Conservation (phyloP, 345 rosid species). For the Salix koriyanagi region DNA sequence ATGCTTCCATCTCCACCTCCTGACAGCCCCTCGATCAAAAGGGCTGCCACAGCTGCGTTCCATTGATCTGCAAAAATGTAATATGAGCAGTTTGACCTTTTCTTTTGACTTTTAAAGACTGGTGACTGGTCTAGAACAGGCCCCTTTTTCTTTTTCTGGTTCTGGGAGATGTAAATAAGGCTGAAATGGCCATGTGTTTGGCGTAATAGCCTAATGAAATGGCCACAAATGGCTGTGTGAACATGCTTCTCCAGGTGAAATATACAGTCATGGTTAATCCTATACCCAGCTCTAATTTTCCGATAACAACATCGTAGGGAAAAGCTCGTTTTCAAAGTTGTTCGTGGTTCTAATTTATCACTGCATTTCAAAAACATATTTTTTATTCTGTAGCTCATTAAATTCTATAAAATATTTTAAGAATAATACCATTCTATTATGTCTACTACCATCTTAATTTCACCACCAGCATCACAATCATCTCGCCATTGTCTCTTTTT, state of each 20-base stretch:
- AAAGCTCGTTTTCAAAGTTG: background rate
- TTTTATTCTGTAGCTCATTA: no score
- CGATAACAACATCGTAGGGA: background rate
- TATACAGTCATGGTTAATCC: background rate
- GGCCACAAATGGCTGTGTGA: constrained; percentile 4
- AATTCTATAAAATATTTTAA: no score
- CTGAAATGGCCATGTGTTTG: background rate
- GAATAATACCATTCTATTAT: no score
- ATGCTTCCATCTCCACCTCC: constrained; percentile 74
- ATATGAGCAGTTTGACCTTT: no score
- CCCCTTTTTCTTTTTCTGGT: background rate
- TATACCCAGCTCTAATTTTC: background rate
- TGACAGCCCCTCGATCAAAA: constrained; percentile 24
- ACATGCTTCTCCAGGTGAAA: background rate
- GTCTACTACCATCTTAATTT: no score
- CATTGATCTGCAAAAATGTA: constrained; percentile 2
- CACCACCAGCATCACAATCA: no score
- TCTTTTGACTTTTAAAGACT: background rate
- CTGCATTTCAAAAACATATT: no score
- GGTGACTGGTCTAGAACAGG: background rate
- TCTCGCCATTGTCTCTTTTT: no score
- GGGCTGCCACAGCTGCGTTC: constrained; percentile 3
- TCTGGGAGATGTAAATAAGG: background rate
- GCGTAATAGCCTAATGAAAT: background rate
- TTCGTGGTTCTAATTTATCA: no score